These are phyloP conservation scores for Rhododendron mucronatum DNA, from an alignment of 148 eudicot species.

Conservation along the genomic window DNA sequence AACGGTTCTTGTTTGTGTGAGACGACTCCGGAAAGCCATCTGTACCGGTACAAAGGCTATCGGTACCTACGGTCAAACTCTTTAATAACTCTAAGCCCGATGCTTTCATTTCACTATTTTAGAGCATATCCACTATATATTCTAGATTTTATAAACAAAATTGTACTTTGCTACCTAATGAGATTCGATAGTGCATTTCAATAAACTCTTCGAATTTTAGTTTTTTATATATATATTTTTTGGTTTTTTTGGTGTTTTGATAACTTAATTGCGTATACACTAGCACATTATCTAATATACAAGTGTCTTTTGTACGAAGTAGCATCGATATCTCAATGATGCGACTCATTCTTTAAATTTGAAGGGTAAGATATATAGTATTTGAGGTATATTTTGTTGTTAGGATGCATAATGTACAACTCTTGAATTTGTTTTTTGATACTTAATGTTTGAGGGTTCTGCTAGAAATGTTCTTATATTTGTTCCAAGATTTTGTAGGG, in stretches of 20 bases:
- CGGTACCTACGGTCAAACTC: too few species aligned
- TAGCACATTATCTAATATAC: too few species aligned
- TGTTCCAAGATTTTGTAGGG: neutral
- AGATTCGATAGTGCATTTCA: neutral
- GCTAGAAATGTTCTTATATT: neutral
- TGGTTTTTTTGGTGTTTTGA: neutral
- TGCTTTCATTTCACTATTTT: neutral
- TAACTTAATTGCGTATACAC: neutral
- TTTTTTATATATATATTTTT: neutral
- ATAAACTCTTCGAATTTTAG: neutral
- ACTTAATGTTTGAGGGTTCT: neutral
- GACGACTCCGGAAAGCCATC: neutral
- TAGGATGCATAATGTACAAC: neutral
- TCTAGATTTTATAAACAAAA: neutral
- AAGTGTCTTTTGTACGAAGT: too few species aligned
- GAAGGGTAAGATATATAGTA: neutral
- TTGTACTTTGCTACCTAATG: neutral
- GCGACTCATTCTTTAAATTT: neutral
- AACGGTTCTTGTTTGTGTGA: neutral
- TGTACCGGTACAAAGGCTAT: neutral
- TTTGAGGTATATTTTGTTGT: neutral
- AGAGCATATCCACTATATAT: neutral
- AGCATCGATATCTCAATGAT: too few species aligned
- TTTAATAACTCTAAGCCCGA: too few species aligned
- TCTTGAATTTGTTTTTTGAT: neutral